Conservation (phyloP, 495 filamentous ascomycete species). For the Podospora conica region DNA sequence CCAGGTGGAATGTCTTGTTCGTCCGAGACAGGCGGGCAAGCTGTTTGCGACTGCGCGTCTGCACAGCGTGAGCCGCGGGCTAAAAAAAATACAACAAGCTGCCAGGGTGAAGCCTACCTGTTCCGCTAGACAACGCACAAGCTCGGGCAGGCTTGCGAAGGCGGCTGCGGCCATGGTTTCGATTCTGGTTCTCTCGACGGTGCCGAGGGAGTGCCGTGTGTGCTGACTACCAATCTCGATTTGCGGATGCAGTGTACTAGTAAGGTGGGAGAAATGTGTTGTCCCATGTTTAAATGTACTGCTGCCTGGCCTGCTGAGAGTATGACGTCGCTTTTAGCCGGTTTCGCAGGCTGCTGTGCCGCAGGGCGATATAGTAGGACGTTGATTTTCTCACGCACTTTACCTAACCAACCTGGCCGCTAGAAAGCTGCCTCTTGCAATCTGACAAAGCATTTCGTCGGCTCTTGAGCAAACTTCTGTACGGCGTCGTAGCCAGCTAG, state of each 20-base stretch:
- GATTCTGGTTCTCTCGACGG: neutral
- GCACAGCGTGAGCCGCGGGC: neutral
- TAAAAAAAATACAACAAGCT: neutral
- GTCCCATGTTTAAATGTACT: too few species aligned
- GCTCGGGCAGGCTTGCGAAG: neutral
- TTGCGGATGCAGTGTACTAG: too few species aligned
- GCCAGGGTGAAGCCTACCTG: neutral
- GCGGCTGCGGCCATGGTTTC: neutral
- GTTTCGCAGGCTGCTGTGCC: too few species aligned
- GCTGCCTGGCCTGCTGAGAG: too few species aligned
- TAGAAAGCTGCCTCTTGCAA: constrained; percentile 6
- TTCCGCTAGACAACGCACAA: neutral
- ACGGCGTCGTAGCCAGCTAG: constrained; percentile 23
- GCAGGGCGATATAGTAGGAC: too few species aligned
- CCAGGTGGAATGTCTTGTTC: neutral
- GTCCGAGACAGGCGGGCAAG: neutral
- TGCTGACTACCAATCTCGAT: too few species aligned
- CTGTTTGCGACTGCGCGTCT: neutral
- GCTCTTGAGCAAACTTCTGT: constrained; percentile 24
- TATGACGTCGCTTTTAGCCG: too few species aligned
- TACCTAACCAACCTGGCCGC: too few species aligned
- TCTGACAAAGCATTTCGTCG: constrained; percentile 25
- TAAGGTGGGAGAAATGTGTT: too few species aligned
- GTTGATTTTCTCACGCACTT: too few species aligned
- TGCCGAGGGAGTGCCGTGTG: too few species aligned